Base-by-base conservation (phyloP, 495 filamentous ascomycete genomes). In the Aspergillus bertholletiae region DNA sequence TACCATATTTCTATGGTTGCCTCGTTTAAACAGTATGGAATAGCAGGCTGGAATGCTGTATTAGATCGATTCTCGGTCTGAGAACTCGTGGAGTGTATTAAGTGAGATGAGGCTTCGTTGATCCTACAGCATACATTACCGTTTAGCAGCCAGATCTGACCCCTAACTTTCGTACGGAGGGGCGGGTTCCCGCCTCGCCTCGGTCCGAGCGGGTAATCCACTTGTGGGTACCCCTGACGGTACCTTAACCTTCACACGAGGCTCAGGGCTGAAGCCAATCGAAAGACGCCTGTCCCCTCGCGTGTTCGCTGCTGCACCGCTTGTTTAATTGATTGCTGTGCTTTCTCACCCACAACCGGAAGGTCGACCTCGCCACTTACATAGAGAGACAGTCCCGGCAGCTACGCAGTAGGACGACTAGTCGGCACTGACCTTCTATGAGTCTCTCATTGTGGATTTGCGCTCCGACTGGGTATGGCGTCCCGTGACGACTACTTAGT, bases 401-500 rank as follows among this genome's bases (percentile, higher is more conserved):
- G 23, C 44, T 28, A 26, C 51, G 39, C 32, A n/a, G 17, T 54
- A 54, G 30, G 37, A 49, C n/a, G 40, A 49, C 52, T 20, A 27
- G 12, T 45, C 55, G 30, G 48, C 48, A 52, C 27, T 22, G 26
- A 57, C 47, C 18, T 23, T 55, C 28, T 27, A n/a, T 20, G 45
- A 49, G 26, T 49, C 53, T 55, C 53, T 55, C 53, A 49, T 55
- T 55, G 27, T 55, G 35, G 44, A 49, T 39, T 45, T 55, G 20
- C 28, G 53, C 53, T 30, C 53, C 37, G 22, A 17, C 44, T 18
- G 23, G 53, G 45, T 7, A 61, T 61, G 59, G 59, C 51, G 41
- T 60, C 58, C 54, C 53, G 28, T 50, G 59, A 68, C 32, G 59
- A 67, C 37, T 71, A 69, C 45, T 17, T 43, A 23, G 64, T 71